phyloP scores from a whole-genome alignment of 2,329 filamentous ascomycete species.

The Aspergillus costaricaensis region DNA sequence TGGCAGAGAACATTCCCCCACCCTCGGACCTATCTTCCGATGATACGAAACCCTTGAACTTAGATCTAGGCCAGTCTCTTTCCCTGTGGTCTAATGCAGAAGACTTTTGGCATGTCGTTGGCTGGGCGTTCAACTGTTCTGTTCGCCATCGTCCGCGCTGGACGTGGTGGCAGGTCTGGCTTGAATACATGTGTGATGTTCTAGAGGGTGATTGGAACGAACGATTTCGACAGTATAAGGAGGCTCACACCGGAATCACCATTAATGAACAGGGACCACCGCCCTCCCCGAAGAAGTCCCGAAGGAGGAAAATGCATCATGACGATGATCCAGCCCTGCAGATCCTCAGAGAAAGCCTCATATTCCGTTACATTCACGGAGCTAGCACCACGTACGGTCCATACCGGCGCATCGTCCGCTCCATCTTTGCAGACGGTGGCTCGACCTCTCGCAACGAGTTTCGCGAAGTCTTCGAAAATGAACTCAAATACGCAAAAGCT shows the following conservation, averaged over 20 bases:
- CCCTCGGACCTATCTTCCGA: slow-evolving; percentile 31
- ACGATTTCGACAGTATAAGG: slow-evolving; percentile 23
- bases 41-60: slow-evolving; percentile 57
- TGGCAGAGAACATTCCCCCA: slow-evolving; percentile 22
- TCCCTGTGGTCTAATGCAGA: slow-evolving; percentile 74
- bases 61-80: slow-evolving; percentile 62
- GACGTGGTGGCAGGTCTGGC: slow-evolving; percentile 78
- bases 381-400: slow-evolving; percentile 34
- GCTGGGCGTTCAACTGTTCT: slow-evolving; percentile 93
- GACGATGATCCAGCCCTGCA: slow-evolving; percentile 14
- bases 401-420: slow-evolving; percentile 46
- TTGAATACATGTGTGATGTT: slow-evolving; percentile 65
- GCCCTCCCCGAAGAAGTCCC: not conserved
- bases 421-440: slow-evolving; percentile 51
- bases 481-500: slow-evolving; percentile 40
- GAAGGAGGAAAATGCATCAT: slow-evolving; percentile 22
- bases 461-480: slow-evolving; percentile 47
- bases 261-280: too few species aligned
- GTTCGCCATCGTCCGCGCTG: slow-evolving; percentile 71
- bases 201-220: slow-evolving; percentile 49
- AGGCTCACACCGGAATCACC: not conserved
- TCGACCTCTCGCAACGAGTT: slow-evolving; percentile 44
- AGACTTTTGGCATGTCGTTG: slow-evolving; percentile 85
- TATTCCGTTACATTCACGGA: slow-evolving; percentile 45
- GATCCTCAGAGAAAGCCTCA: slow-evolving; percentile 42